A percentile compares a stretch with the other conserved stretches of the same genome.
Conservation (phyloP, 768 basidiomycete species). For the Trametopsis cervina region DNA sequence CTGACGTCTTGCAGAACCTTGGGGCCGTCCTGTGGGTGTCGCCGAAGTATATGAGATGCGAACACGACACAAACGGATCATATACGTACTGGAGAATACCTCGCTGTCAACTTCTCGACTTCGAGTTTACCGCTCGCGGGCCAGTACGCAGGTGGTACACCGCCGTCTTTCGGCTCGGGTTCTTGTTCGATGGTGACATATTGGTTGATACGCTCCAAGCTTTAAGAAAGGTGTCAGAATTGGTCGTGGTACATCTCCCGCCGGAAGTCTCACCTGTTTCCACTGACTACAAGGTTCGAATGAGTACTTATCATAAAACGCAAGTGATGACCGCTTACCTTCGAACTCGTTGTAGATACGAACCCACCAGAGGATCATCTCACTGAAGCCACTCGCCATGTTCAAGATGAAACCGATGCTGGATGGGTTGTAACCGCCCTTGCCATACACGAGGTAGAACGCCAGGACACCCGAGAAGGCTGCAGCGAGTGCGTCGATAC, state of each 20-base stretch:
- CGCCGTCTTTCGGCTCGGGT: constrained; percentile 28
- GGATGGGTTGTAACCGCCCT: constrained; percentile 34
- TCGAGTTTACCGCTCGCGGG: constrained; percentile 45
- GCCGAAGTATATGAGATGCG: constrained; percentile 27
- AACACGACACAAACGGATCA: not conserved
- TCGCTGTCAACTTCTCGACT: constrained; percentile 45
- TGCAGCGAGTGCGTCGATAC: constrained; percentile 52
- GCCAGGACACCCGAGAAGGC: constrained; percentile 44
- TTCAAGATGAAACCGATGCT: constrained; percentile 34
- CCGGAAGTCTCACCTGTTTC: constrained; percentile 10
- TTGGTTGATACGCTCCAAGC: constrained; percentile 44
- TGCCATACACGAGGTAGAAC: constrained; percentile 43
- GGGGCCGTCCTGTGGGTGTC: constrained; percentile 45
- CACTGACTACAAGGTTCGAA: constrained; percentile 1
- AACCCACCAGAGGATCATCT: constrained; percentile 49
- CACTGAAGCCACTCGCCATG: constrained; percentile 43
- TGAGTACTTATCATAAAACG: too few species aligned
- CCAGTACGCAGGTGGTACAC: constrained; percentile 55
- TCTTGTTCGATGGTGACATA: constrained; percentile 55
- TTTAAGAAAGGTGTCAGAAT: too few species aligned
- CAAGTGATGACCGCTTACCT: constrained; percentile 9
- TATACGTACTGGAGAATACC: constrained; percentile 31
- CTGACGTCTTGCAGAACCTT: constrained; percentile 48
- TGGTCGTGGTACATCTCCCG: too few species aligned
- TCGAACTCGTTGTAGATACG: constrained; percentile 39